Evolutionary conservation across 176 grass and related monocot species (phyloP).

Genomic region (Metroxylon sagu): DNA sequence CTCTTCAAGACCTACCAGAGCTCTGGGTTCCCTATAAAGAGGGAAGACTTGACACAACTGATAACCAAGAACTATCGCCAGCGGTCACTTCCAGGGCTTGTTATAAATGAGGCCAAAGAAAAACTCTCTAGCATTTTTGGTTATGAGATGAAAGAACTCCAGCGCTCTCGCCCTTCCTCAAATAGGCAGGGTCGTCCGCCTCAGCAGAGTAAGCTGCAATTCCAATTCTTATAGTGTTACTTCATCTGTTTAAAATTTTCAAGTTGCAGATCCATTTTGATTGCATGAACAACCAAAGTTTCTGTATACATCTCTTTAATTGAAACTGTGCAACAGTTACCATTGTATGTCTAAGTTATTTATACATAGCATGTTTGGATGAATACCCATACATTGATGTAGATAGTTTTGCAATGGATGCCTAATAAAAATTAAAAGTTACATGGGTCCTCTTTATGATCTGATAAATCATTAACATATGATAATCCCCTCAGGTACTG

Average conservation of each 20-base stretch:
- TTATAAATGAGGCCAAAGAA: conserved; percentile 72
- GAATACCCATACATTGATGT: too few species aligned
- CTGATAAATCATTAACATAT: neutral
- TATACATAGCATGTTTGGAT: too few species aligned
- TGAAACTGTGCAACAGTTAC: too few species aligned
- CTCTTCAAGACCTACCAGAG: conserved; percentile 78
- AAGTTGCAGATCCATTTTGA: too few species aligned
- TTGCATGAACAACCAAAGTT: too few species aligned
- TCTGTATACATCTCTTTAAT: too few species aligned
- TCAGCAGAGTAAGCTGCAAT: conserved; percentile 33
- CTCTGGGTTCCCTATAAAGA: conserved; percentile 68
- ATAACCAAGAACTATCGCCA: conserved; percentile 90
- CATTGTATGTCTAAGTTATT: too few species aligned
- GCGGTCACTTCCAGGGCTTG: conserved; percentile 45
- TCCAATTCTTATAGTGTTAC: neutral
- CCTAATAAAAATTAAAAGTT: too few species aligned
- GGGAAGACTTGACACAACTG: conserved; percentile 73
- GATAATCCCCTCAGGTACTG: conserved; percentile 22
- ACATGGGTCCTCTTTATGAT: too few species aligned
- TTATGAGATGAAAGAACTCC: conserved; percentile 82
- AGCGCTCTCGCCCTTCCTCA: conserved; percentile 48
- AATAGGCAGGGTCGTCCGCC: conserved; percentile 34
- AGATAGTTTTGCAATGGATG: too few species aligned
- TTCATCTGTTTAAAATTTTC: too few species aligned
- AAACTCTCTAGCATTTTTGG: conserved; percentile 66